Evolutionary conservation across 192 early-diverging fungal species (phyloP).

Genomic region (Ambispora gerdemannii): DNA sequence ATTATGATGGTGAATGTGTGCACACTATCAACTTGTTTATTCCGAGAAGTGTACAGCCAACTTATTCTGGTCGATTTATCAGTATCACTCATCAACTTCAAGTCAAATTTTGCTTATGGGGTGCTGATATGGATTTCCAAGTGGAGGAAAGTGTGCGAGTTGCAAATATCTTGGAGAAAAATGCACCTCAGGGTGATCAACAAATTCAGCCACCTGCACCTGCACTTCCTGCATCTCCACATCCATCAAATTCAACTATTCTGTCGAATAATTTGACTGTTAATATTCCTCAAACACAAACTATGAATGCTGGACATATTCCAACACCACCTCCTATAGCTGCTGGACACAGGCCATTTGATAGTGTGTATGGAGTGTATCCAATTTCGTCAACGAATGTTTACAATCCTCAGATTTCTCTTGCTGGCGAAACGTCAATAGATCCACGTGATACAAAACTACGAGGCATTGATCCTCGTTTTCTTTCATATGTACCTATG

Average conservation of each 20-base stretch:
- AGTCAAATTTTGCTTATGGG: slow-evolving; percentile 21
- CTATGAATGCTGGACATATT: background rate
- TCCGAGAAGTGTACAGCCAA: slow-evolving; percentile 12
- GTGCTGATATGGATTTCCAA: background rate
- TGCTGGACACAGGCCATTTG: background rate
- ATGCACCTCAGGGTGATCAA: background rate
- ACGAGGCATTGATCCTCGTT: background rate
- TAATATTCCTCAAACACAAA: background rate
- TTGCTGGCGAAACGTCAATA: background rate
- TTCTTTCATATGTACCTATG: background rate
- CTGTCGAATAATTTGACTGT: background rate
- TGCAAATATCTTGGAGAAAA: slow-evolving; percentile 18
- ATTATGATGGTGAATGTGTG: slow-evolving; percentile 21
- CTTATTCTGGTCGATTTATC: slow-evolving; percentile 22
- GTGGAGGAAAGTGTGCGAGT: slow-evolving; percentile 20
- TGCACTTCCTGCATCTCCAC: background rate
- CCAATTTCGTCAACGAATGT: background rate
- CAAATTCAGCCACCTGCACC: too few species aligned
- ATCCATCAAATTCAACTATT: background rate
- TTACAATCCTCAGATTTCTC: background rate
- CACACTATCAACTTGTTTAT: slow-evolving; percentile 24
- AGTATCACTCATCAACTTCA: slow-evolving; percentile 5
- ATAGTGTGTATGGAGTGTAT: background rate
- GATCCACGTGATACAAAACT: background rate
- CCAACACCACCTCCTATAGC: too few species aligned